Evolutionary conservation across 352 stramenopile species (phyloP), one percentile per base, ranked within the genome.

Genomic region (Phytophthora megakarya): DNA sequence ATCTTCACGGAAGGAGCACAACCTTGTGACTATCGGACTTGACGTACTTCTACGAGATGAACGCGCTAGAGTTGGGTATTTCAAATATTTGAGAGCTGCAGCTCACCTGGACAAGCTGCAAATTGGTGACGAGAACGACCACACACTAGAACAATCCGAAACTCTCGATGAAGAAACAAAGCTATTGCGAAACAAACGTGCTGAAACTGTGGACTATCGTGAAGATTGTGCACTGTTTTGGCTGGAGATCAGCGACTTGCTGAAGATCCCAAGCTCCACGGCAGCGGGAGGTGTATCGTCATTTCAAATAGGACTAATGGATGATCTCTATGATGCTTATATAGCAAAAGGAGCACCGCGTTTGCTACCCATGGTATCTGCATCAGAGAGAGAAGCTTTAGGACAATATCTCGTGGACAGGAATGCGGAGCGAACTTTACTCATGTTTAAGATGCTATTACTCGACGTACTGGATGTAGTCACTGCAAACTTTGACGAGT

Each of bases 171-270:
- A 80, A 68, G 61, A 69, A 63, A 28, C 61, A 39, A 58, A 72
- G 33, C 40, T 40, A 35, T 16, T 32, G 8, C 48, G 48, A 12
- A 52, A 3, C 16, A 60, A 56, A 39, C 32, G 50, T 5, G 44
- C 39, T 18, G 63, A 70, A 23, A 78, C 76, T 3, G 51, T 58
- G 18, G 72, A 87, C 66, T 87, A 85, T 46, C 71, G 78, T 6
- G 72, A 86, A 45, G 69, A 89, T 55, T 89, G 80, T 30, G 80
- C 81, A 9, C 44, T 89, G n/a, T 89, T 88, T 38, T 89, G 80
- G 80, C 66, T 89, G 15, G 80, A 89, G 46, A 86, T 89, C 37
- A 84, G 62, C 25, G 80, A 88, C 25, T 43, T 89, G 35, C 71
- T 89, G 25, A 89, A 87, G 62, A 87, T 89, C 18, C 80, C 78